A percentile compares a stretch with the other conserved stretches of the same genome.
Conservation (phyloP, 352 stramenopile genomes). For the Thalassiosira delicatula region DNA sequence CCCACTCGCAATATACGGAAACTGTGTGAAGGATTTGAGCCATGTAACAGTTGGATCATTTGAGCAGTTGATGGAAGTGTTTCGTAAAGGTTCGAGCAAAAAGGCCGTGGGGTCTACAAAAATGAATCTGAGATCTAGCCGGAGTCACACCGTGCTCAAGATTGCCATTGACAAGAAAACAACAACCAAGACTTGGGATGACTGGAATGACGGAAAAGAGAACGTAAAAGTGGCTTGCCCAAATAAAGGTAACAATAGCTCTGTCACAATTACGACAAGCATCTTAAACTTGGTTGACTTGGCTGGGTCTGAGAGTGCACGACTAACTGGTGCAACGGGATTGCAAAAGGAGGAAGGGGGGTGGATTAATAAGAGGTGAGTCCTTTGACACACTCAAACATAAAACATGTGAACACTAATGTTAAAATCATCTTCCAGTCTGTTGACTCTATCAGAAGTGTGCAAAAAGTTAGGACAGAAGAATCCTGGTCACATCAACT, state of each 20-base stretch:
- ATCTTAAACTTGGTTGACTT: slow-evolving; percentile 96
- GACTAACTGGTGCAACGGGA: slow-evolving; percentile 92
- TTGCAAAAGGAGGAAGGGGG: slow-evolving; percentile 93
- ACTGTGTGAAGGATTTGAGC: slow-evolving; percentile 75
- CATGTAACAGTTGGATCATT: slow-evolving; percentile 71
- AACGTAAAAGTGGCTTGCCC: slow-evolving; percentile 83
- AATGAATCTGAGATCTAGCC: slow-evolving; percentile 67
- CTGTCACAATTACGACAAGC: slow-evolving; percentile 44
- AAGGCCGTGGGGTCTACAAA: slow-evolving; percentile 52
- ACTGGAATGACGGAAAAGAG: slow-evolving; percentile 90
- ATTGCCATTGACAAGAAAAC: slow-evolving; percentile 65
- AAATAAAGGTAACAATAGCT: not conserved
- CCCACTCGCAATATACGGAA: slow-evolving; percentile 33
- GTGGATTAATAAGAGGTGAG: slow-evolving; percentile 97
- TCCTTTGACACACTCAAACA: too few species aligned
- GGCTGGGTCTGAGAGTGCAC: slow-evolving; percentile 94
- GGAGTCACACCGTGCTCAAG: slow-evolving; percentile 68
- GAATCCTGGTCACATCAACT: slow-evolving; percentile 90
- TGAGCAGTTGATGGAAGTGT: slow-evolving; percentile 8
- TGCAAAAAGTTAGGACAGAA: slow-evolving; percentile 85
- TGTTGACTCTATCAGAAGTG: slow-evolving; percentile 93
- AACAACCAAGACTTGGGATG: slow-evolving; percentile 19
- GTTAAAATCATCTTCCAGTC: too few species aligned
- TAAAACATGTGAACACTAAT: too few species aligned
- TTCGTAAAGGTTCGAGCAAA: slow-evolving; percentile 19